Percentiles rank a stretch among this genome's conserved stretches.
phyloP scores from a whole-genome alignment of 2,329 filamentous ascomycete genomes.

The Hypoxylon sp. region DNA sequence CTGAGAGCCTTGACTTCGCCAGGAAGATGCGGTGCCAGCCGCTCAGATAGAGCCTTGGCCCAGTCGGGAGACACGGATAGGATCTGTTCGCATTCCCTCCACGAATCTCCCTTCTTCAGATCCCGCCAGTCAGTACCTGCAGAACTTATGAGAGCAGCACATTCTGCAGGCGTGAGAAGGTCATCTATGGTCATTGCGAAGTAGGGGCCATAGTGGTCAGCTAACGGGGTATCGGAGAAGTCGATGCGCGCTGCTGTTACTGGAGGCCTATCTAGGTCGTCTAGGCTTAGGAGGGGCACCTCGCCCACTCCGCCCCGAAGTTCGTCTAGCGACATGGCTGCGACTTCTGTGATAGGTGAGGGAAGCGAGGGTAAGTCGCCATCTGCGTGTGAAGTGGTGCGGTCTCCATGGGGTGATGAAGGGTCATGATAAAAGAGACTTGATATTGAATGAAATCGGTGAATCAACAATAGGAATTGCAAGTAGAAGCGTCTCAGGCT shows the following conservation, averaged over 20 bases:
- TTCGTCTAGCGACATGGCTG: slow-evolving; percentile 31
- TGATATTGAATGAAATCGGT: not conserved
- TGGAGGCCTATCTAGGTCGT: slow-evolving; percentile 17
- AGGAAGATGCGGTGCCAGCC: slow-evolving; percentile 33
- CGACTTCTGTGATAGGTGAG: no score
- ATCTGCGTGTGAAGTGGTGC: not conserved
- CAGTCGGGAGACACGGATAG: slow-evolving; percentile 37
- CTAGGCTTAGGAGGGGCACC: slow-evolving; percentile 24
- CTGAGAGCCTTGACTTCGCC: slow-evolving; percentile 34
- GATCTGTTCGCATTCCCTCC: slow-evolving; percentile 39
- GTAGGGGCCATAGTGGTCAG: slow-evolving; percentile 37
- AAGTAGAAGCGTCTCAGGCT: no score
- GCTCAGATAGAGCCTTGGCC: slow-evolving; percentile 35
- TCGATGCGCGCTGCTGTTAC: slow-evolving; percentile 33
- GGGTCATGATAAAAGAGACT: not conserved
- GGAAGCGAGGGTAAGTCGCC: not conserved
- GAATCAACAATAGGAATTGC: not conserved
- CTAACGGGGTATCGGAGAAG: slow-evolving; percentile 36
- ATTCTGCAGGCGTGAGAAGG: slow-evolving; percentile 38
- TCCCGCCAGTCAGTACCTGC: slow-evolving; percentile 37
- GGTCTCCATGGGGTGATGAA: slow-evolving; percentile 2
- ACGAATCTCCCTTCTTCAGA: slow-evolving; percentile 37
- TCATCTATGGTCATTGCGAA: slow-evolving; percentile 42
- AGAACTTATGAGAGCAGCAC: slow-evolving; percentile 27
- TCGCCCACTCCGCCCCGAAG: slow-evolving; percentile 15